A percentile compares a stretch with the other conserved stretches of the same genome.
These are phyloP conservation scores for Exserohilum turcica DNA, from an alignment of 2,329 filamentous ascomycete genomes.

Conservation along the genomic window DNA sequence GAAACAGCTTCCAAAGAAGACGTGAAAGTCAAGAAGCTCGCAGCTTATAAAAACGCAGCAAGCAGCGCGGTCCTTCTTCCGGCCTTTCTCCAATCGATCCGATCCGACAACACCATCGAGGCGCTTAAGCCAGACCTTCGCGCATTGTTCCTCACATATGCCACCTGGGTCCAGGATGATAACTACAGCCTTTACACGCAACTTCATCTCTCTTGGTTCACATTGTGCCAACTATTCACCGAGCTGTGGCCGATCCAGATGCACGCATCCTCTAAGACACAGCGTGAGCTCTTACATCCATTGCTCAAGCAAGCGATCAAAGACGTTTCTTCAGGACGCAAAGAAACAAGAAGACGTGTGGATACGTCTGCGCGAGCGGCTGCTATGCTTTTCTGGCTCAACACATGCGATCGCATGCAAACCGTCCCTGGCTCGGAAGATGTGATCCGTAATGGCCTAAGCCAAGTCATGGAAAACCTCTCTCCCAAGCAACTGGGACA, in stretches of 20 bases:
- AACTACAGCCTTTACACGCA: slow-evolving; percentile 22
- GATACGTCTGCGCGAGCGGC: slow-evolving; percentile 27
- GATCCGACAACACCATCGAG: slow-evolving; percentile 31
- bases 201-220: slow-evolving; percentile 34
- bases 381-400: slow-evolving; percentile 37
- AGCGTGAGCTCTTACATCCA: slow-evolving; percentile 31
- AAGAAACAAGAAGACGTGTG: slow-evolving; percentile 13
- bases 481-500: slow-evolving; percentile 18
- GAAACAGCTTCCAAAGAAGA: slow-evolving; percentile 14
- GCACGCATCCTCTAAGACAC: slow-evolving; percentile 31
- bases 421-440: slow-evolving; percentile 29
- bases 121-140: slow-evolving; percentile 28
- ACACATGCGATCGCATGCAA: slow-evolving; percentile 31
- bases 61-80: slow-evolving; percentile 39
- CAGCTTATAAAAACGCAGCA: slow-evolving; percentile 27
- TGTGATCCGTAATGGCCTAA: slow-evolving; percentile 25
- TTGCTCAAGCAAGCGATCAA: slow-evolving; percentile 34
- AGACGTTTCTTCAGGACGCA: slow-evolving; percentile 23
- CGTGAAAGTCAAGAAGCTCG: slow-evolving; percentile 28
- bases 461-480: slow-evolving; percentile 30
- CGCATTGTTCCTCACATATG: slow-evolving; percentile 29
- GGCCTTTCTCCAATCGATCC: slow-evolving; percentile 33
- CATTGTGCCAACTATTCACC: slow-evolving; percentile 32
- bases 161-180: slow-evolving; percentile 28
- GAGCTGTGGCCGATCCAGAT: slow-evolving; percentile 41